Evolutionary conservation across 2,329 filamentous ascomycete species (phyloP), one percentile per base, ranked within the genome.

Genomic region (Lithohypha guttulata): DNA sequence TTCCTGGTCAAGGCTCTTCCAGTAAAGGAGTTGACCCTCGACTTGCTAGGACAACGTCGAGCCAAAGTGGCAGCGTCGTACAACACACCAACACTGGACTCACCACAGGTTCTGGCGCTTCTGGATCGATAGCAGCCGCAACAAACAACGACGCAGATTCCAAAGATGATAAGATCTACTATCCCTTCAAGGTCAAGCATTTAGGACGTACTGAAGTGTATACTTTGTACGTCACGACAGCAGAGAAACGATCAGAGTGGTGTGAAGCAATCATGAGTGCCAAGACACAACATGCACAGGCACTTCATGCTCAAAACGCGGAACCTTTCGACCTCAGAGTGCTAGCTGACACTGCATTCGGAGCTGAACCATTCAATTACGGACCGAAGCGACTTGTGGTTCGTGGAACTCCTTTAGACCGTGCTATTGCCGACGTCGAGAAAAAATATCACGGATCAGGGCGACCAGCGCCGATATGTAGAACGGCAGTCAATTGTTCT

Each of bases 101-200:
- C 3, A 76, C 77, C 2, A 53, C 61, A 11, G 46, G 43, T 27
- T 56, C 55, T 15, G 39, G 51, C 21, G 21, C 53, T 32, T 59
- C 60, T 11, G 68, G 66, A 37, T 66, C 63, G 1, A 56, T 71
- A 32, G 63, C 66, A 9, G 59, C 65, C 5, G 59, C 57, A 8
- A 68, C 65, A 1, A 60, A 63, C 2, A 55, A 73, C 13, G 75
- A 77, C 4, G 40, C 36, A 8, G 63, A 56, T 22, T 63, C 70
- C 19, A 81, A 76, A 46, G 84, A 93, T 48, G 79, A 84, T 55
- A 84, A 80, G 58, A 82, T 91, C 31, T 63, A 98, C 51, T 98
- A 87, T 57, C 91, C 93, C 0, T 98, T 98, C 75, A 79, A 79
- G 49, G 77, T 98, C 57, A 95, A 95, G 64, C 91, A 98, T 63